These are phyloP conservation scores for Globisporangium iwayamae DNA, from an alignment of 352 stramenopile species.

Conservation along the genomic window DNA sequence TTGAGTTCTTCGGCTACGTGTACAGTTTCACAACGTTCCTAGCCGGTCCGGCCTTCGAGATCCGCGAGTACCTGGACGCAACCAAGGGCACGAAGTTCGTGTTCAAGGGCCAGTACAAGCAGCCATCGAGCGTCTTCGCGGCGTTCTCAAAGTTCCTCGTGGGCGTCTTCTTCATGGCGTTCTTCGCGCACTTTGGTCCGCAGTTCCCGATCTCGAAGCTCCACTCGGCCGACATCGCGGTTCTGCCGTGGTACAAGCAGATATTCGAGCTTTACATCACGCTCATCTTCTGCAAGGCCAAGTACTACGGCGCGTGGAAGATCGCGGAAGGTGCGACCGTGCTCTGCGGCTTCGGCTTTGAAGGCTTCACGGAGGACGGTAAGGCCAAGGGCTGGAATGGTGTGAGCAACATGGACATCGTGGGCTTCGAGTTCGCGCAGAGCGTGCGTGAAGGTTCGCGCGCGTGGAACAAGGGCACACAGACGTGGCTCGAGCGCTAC, in stretches of 20 bases:
- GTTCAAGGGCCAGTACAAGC: conserved; percentile 36
- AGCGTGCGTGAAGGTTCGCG: conserved; percentile 88
- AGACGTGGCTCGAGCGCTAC: conserved; percentile 93
- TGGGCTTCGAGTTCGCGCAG: conserved; percentile 92
- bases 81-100: conserved; percentile 62
- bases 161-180: conserved; percentile 56
- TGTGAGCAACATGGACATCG: conserved; percentile 96
- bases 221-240: conserved; percentile 37
- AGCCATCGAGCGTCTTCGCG: conserved; percentile 58
- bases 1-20: conserved; percentile 96
- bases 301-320: conserved; percentile 98
- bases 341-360: conserved; percentile 89
- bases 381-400: conserved; percentile 89
- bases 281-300: conserved; percentile 89
- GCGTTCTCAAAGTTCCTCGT: conserved; percentile 81
- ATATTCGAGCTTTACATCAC: conserved; percentile 86
- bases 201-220: conserved; percentile 52
- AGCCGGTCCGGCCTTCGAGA: conserved; percentile 94
- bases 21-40: conserved; percentile 97
- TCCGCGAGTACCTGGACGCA: conserved; percentile 89
- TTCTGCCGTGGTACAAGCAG: conserved; percentile 54
- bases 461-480: conserved; percentile 97
- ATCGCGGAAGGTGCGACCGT: conserved; percentile 77
- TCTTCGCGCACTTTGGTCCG: conserved; percentile 45
- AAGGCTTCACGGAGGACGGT: conserved; percentile 91